phyloP scores from a whole-genome alignment of 1,284 basidiomycete species.

The Naganishia albida region DNA sequence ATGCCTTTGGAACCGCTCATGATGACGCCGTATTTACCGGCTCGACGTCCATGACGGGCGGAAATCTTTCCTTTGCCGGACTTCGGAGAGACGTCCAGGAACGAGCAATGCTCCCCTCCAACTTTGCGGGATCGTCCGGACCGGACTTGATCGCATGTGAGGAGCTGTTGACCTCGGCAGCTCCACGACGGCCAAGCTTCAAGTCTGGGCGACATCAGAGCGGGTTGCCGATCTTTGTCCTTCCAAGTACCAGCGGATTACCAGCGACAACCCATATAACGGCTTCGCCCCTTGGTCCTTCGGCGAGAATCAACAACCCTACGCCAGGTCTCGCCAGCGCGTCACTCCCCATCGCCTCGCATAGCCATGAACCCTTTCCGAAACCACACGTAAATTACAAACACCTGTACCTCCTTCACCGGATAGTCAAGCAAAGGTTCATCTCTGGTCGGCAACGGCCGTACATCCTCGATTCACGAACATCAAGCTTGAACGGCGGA shows the following conservation, averaged over 20 bases:
- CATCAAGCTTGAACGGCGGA: conserved; percentile 47
- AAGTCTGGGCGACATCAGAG: conserved; percentile 22
- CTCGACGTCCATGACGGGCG: neutral
- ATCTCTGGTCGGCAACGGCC: conserved; percentile 34
- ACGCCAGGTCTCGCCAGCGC: conserved; percentile 5
- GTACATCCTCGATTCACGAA: conserved; percentile 40
- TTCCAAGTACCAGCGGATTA: neutral
- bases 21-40: conserved; percentile 10
- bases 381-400: conserved; percentile 49
- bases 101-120: neutral
- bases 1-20: neutral
- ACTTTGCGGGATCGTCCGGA: neutral
- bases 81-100: conserved; percentile 26
- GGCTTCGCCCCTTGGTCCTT: neutral
- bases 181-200: conserved; percentile 21
- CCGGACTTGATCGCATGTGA: neutral
- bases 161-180: neutral
- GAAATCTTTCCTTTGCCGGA: conserved; percentile 22
- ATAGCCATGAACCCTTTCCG: conserved; percentile 43
- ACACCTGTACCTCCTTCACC: conserved; percentile 48
- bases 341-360: conserved; percentile 38
- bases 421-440: conserved; percentile 43
- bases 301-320: neutral
- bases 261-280: neutral
- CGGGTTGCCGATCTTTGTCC: conserved; percentile 27